Percentiles rank a stretch among this genome's conserved stretches.
phyloP scores from a whole-genome alignment of 257 asterid genomes.

The Petrea volubilis region DNA sequence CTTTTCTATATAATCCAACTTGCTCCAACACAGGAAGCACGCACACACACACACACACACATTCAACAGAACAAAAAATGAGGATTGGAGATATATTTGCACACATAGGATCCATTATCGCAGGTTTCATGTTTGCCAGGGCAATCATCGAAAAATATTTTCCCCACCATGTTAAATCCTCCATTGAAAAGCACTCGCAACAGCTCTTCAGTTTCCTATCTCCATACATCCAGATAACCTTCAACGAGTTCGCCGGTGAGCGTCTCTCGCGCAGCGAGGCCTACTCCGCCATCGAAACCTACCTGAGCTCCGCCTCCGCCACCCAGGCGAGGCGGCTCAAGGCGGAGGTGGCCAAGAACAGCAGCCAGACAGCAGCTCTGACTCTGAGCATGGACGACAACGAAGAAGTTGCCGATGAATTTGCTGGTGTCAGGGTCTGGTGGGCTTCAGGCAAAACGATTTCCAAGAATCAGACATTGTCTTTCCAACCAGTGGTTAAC shows the following conservation, averaged over 20 bases:
- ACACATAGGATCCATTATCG: slow-evolving; percentile 33
- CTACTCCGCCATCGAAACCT: slow-evolving; percentile 34
- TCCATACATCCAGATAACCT: slow-evolving; percentile 39
- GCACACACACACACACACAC: too few relatives aligned
- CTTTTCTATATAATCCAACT: too few relatives aligned
- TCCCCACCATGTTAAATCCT: slow-evolving; percentile 25
- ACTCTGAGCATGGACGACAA: slow-evolving; percentile 41
- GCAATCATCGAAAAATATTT: slow-evolving; percentile 33
- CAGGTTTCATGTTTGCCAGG: slow-evolving; percentile 26
- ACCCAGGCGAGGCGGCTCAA: slow-evolving; percentile 37
- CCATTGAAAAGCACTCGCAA: slow-evolving; percentile 6
- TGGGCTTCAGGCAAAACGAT: slow-evolving; percentile 37
- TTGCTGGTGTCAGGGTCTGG: slow-evolving; percentile 28
- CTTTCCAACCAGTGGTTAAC: slow-evolving; percentile 20
- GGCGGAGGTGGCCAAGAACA: slow-evolving; percentile 29
- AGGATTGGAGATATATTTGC: slow-evolving; percentile 25
- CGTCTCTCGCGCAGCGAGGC: slow-evolving; percentile 35
- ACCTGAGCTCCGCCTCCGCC: slow-evolving; percentile 40
- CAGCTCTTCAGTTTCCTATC: slow-evolving; percentile 24
- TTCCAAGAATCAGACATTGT: slow-evolving; percentile 30
- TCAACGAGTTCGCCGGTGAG: slow-evolving; percentile 44
- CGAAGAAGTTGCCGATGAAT: slow-evolving; percentile 32
- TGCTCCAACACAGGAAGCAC: too few relatives aligned
- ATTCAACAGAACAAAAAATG: slow-evolving; percentile 10
- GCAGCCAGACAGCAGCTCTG: slow-evolving; percentile 17